Percentiles rank a stretch among this genome's conserved stretches.
phyloP scores from a whole-genome alignment of 139 green algal genomes.

The Chlorella vulgaris region DNA sequence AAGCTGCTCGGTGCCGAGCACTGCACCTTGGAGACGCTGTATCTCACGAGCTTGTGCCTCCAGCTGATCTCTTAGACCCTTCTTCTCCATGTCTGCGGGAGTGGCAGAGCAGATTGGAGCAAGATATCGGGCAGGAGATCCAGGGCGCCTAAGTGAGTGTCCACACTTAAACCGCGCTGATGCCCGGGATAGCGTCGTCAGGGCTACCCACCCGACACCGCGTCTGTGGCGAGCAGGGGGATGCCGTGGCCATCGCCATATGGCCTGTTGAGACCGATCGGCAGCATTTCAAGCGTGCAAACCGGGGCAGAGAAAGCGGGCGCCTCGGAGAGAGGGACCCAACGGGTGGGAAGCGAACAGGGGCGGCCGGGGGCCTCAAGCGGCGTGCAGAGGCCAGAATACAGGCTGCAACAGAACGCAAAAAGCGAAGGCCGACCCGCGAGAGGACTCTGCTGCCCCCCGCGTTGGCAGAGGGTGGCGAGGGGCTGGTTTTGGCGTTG shows the following conservation, averaged over 20 bases:
- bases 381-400: too few species aligned
- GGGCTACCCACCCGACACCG: conserved; percentile 20
- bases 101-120: too few species aligned
- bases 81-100: conserved; percentile 41
- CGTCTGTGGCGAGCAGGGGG: conserved; percentile 25
- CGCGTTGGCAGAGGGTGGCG: too few species aligned
- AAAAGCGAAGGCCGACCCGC: too few species aligned
- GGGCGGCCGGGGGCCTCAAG: too few species aligned
- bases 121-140: too few species aligned
- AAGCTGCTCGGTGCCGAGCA: background rate
- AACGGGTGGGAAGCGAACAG: background rate
- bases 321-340: background rate
- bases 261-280: background rate
- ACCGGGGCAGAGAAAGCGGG: background rate
- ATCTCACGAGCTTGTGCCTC: conserved; percentile 40
- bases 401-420: too few species aligned
- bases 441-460: too few species aligned
- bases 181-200: too few species aligned
- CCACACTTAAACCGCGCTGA: background rate
- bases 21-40: conserved; percentile 35
- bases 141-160: too few species aligned
- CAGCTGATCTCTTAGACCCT: conserved; percentile 34
- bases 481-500: too few species aligned
- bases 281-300: background rate
- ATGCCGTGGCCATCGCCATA: conserved; percentile 14